These are phyloP conservation scores for Malus hybrid DNA, from an alignment of 331 rosid species.

Conservation along the genomic window DNA sequence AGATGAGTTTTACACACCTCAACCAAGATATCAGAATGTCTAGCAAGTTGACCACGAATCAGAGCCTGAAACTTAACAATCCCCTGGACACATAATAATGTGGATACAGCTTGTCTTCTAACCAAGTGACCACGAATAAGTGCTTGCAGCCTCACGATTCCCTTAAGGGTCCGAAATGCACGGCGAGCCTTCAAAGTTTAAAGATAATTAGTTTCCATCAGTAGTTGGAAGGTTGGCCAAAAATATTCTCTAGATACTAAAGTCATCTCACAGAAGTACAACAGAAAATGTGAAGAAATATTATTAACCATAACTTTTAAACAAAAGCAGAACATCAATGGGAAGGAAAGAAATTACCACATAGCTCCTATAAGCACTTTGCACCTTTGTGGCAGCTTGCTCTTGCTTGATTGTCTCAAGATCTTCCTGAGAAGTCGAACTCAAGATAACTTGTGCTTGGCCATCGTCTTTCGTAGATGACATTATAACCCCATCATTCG, in stretches of 20 bases:
- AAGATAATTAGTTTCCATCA: slow-evolving; percentile 7
- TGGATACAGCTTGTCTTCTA: slow-evolving; percentile 68
- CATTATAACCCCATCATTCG: slow-evolving; percentile 20
- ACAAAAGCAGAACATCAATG: not conserved
- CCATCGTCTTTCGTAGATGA: slow-evolving; percentile 21
- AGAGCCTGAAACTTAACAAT: slow-evolving; percentile 61
- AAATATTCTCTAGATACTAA: not conserved
- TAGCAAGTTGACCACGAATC: slow-evolving; percentile 54
- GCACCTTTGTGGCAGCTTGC: slow-evolving; percentile 53
- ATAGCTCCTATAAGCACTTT: slow-evolving; percentile 67
- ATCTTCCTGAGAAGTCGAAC: slow-evolving; percentile 29
- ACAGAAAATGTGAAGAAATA: not conserved
- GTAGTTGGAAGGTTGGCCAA: not conserved
- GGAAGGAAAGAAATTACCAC: slow-evolving; percentile 27
- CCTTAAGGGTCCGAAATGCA: slow-evolving; percentile 39
- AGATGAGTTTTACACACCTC: slow-evolving; percentile 25
- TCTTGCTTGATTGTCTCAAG: slow-evolving; percentile 27
- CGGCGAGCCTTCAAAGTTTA: slow-evolving; percentile 60
- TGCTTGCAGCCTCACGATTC: slow-evolving; percentile 58
- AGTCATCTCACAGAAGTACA: not conserved
- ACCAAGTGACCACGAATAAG: slow-evolving; percentile 61
- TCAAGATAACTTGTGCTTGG: slow-evolving; percentile 7
- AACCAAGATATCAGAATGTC: slow-evolving; percentile 39
- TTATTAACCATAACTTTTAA: not conserved
- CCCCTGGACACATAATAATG: slow-evolving; percentile 58